These are phyloP conservation scores for Tetraselmis striata DNA, from an alignment of 139 green algal genomes.

Conservation along the genomic window DNA sequence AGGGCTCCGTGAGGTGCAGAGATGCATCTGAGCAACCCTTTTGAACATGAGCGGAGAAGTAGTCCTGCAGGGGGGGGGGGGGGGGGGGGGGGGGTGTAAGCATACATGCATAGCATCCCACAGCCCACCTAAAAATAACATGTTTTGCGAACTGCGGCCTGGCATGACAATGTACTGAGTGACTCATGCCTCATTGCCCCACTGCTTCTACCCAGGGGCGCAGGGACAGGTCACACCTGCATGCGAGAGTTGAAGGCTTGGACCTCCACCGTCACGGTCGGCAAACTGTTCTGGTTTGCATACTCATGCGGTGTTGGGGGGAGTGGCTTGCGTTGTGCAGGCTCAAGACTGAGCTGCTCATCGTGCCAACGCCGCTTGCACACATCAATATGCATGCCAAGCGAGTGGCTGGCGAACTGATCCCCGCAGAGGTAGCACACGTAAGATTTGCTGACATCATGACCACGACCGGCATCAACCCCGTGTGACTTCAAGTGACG, in stretches of 20 bases:
- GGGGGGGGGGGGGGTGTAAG: too few relatives aligned
- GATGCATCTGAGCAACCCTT: too few relatives aligned
- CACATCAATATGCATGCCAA: not conserved
- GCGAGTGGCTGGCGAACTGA: not conserved
- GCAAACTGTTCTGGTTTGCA: not conserved
- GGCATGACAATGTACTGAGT: too few relatives aligned
- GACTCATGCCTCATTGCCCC: too few relatives aligned
- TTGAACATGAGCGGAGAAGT: too few relatives aligned
- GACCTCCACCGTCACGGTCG: not conserved
- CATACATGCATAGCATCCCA: too few relatives aligned
- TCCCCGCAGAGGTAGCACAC: not conserved
- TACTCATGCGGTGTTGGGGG: not conserved
- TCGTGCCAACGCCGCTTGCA: not conserved
- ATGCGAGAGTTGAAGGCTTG: not conserved
- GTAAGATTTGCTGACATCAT: not conserved
- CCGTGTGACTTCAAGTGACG: not conserved
- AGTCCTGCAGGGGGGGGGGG: too few relatives aligned
- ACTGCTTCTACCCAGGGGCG: too few relatives aligned
- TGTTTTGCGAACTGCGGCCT: too few relatives aligned
- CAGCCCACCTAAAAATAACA: too few relatives aligned
- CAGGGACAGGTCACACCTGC: not conserved
- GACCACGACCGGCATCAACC: too few relatives aligned
- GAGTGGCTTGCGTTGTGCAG: not conserved
- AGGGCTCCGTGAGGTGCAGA: too few relatives aligned
- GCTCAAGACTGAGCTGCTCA: not conserved